Percentiles rank a stretch among this genome's conserved stretches.
phyloP scores from a whole-genome alignment of 2,329 filamentous ascomycete genomes.

The Fusarium secorum region DNA sequence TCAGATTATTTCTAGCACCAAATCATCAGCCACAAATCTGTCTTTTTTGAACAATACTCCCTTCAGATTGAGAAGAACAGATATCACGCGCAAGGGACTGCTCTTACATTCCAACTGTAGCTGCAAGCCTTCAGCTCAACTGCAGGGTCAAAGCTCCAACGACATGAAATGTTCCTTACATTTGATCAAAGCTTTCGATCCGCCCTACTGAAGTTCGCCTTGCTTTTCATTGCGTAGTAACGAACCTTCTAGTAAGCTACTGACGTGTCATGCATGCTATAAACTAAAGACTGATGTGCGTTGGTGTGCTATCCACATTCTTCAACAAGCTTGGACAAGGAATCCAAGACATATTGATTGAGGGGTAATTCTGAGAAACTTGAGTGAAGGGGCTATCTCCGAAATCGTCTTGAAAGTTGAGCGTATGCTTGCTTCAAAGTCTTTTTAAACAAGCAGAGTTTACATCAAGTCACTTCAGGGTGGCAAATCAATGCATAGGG shows the following conservation, averaged over 20 bases:
- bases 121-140: background rate
- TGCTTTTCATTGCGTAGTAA: constrained; percentile 9
- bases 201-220: background rate
- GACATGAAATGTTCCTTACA: background rate
- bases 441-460: no score
- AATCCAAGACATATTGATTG: background rate
- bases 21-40: background rate
- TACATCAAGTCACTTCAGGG: background rate
- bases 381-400: background rate
- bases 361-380: background rate
- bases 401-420: background rate
- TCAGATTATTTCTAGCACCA: background rate
- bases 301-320: background rate
- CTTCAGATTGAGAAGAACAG: background rate
- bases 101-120: background rate
- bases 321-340: background rate
- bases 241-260: background rate
- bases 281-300: background rate
- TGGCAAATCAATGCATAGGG: background rate
- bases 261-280: constrained; percentile 25
- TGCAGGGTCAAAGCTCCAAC: background rate
- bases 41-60: background rate
- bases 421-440: background rate
- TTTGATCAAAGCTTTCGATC: background rate
- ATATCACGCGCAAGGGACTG: constrained; percentile 10